These are phyloP conservation scores for Mycena rebaudengoi DNA, from an alignment of 768 basidiomycete species.

Conservation along the genomic window DNA sequence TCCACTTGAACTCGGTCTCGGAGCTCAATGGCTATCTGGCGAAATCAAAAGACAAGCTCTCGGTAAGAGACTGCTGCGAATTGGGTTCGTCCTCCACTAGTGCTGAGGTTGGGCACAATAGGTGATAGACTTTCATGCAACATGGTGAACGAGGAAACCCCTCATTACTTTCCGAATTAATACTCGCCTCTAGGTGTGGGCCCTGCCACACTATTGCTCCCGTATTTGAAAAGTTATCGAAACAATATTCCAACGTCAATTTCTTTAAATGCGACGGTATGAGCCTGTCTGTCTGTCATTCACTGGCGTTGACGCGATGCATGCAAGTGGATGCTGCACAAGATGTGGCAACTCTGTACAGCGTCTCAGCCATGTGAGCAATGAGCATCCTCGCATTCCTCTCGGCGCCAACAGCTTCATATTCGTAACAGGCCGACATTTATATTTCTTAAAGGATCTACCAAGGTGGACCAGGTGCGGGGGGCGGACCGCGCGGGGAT, in stretches of 20 bases:
- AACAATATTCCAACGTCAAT: constrained; percentile 73
- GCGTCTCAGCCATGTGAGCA: constrained; percentile 76
- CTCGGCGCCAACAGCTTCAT: background rate
- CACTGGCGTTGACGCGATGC: too few species aligned
- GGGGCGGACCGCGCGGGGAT: constrained; percentile 77
- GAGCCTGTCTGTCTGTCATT: too few species aligned
- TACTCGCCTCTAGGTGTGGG: constrained; percentile 73
- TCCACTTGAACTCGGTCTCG: constrained; percentile 67
- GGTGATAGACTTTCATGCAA: constrained; percentile 90
- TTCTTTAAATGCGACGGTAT: constrained; percentile 89
- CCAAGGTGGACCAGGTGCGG: constrained; percentile 74
- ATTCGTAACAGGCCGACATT: constrained; percentile 78
- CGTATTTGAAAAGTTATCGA: constrained; percentile 72
- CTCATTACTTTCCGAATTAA: too few species aligned
- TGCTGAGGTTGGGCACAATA: constrained; percentile 34
- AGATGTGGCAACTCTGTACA: constrained; percentile 73
- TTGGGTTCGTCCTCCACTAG: background rate
- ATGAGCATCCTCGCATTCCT: too few species aligned
- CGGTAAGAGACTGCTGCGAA: constrained; percentile 48
- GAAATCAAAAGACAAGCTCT: constrained; percentile 68
- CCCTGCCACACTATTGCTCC: constrained; percentile 89
- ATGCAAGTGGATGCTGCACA: constrained; percentile 74
- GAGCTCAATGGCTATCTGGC: constrained; percentile 69
- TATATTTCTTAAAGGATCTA: constrained; percentile 73
- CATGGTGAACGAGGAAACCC: too few species aligned